Evolutionary conservation across 1,139 yeast genomes (phyloP).

Genomic region (Sugiyamaella pinicola): DNA sequence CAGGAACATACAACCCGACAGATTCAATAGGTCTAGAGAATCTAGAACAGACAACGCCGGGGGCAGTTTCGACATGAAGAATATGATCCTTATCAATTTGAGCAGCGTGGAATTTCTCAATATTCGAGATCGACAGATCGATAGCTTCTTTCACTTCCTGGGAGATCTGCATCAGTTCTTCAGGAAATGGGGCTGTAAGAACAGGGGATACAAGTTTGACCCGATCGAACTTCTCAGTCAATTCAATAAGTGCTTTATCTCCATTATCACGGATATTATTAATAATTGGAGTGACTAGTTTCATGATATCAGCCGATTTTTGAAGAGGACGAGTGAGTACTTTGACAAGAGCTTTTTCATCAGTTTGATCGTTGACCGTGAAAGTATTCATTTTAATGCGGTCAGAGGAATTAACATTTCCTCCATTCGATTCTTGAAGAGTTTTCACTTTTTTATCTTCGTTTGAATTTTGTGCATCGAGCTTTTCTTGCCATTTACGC

Average conservation of each 20-base stretch:
- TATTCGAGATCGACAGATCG: constrained; percentile 85
- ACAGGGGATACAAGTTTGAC: constrained; percentile 73
- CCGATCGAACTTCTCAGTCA: constrained; percentile 88
- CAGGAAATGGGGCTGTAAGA: constrained; percentile 82
- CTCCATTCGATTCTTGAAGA: no score
- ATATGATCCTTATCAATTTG: constrained; percentile 61
- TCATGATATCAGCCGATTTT: constrained; percentile 88
- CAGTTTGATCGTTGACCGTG: constrained; percentile 55
- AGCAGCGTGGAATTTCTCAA: constrained; percentile 90
- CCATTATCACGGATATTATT: constrained; percentile 76
- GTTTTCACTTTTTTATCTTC: constrained; percentile 27
- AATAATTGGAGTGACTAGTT: constrained; percentile 85
- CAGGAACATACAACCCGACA: constrained; percentile 96
- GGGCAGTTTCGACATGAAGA: constrained; percentile 86
- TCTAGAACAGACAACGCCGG: constrained; percentile 92
- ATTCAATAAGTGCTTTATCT: constrained; percentile 81
- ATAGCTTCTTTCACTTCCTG: constrained; percentile 81
- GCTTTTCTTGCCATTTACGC: constrained; percentile 54
- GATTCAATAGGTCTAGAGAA: constrained; percentile 92
- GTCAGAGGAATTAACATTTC: constrained; percentile 34
- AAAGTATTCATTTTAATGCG: constrained; percentile 66
- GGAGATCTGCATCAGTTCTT: constrained; percentile 70
- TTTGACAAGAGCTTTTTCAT: constrained; percentile 51
- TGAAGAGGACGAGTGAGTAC: constrained; percentile 89
- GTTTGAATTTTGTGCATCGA: constrained; percentile 41